Conservation (phyloP, 495 filamentous ascomycete species). For the Penicillium roqueforti region DNA sequence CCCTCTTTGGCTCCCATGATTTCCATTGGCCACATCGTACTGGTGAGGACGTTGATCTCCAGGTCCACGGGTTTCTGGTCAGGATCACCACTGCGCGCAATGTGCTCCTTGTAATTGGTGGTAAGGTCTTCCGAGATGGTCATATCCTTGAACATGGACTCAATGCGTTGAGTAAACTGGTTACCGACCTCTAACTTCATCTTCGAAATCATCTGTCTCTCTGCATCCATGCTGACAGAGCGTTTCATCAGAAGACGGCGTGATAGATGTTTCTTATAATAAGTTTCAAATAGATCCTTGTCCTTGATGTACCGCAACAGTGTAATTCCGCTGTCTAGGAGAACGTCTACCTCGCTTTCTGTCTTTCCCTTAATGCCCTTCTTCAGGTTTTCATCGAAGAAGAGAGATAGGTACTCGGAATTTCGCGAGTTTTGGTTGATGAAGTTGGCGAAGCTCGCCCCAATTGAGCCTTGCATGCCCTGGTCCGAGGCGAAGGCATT, state of each 20-base stretch:
- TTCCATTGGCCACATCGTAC: constrained; percentile 91
- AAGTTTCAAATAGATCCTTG: constrained; percentile 93
- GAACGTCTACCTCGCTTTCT: constrained; percentile 77
- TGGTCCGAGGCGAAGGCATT: constrained; percentile 70
- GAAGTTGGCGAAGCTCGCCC: constrained; percentile 80
- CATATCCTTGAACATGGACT: constrained; percentile 99
- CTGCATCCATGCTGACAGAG: constrained; percentile 80
- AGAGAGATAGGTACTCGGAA: constrained; percentile 91
- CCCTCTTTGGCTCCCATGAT: constrained; percentile 65
- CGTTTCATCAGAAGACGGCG: constrained; percentile 80
- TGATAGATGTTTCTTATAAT: constrained; percentile 97
- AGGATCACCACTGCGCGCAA: constrained; percentile 57
- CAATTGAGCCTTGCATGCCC: constrained; percentile 72
- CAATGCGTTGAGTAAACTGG: constrained; percentile 84
- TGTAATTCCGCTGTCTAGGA: constrained; percentile 86
- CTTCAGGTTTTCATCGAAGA: constrained; percentile 95
- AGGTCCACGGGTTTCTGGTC: constrained; percentile 71
- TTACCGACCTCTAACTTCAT: constrained; percentile 97
- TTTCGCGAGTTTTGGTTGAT: constrained; percentile 81
- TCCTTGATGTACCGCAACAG: constrained; percentile 82
- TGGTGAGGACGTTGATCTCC: constrained; percentile 79
- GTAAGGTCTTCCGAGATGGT: constrained; percentile 82
- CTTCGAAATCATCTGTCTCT: constrained; percentile 91
- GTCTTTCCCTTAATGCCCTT: constrained; percentile 91
- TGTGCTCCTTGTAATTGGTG: constrained; percentile 64